A percentile compares a stretch with the other conserved stretches of the same genome.
Evolutionary conservation across 2,329 filamentous ascomycete species (phyloP).

Genomic region (Grosmannia huntii): DNA sequence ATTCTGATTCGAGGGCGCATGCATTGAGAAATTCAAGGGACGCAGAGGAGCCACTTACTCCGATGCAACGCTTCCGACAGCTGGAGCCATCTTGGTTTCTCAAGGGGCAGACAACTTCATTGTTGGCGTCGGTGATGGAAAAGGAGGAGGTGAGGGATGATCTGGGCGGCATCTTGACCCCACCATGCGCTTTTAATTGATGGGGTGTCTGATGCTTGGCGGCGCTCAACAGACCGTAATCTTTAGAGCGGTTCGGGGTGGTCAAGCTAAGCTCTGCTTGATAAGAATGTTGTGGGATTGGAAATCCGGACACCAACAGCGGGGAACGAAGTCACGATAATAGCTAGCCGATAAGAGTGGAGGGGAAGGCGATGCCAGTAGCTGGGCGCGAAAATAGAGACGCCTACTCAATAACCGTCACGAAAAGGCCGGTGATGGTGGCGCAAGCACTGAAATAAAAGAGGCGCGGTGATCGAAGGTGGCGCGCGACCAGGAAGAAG

Average conservation of each 20-base stretch:
- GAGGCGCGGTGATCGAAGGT: not conserved
- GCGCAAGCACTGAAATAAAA: not conserved
- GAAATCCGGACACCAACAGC: conserved; percentile 7
- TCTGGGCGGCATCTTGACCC: conserved; percentile 75
- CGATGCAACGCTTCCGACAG: conserved; percentile 94
- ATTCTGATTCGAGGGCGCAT: too few species aligned
- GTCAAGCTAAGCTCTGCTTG: not conserved
- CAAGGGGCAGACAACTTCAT: conserved; percentile 93
- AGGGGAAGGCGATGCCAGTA: conserved; percentile 10
- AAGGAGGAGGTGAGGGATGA: conserved; percentile 80
- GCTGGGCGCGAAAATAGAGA: not conserved
- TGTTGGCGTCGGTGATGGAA: conserved; percentile 81
- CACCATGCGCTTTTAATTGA: conserved; percentile 33
- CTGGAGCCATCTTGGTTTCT: conserved; percentile 92
- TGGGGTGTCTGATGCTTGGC: conserved; percentile 1
- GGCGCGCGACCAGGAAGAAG: not conserved
- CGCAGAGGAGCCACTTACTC: conserved; percentile 58
- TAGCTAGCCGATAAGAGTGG: conserved; percentile 12
- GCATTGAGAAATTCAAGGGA: conserved; percentile 3
- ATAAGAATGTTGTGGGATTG: not conserved
- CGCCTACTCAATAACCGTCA: not conserved
- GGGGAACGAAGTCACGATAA: conserved; percentile 5
- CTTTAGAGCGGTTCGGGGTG: not conserved
- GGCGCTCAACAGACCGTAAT: not conserved
- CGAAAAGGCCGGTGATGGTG: conserved; percentile 8